Conservation (phyloP, 495 filamentous ascomycete species). For the Penicillium dipodomyicola region DNA sequence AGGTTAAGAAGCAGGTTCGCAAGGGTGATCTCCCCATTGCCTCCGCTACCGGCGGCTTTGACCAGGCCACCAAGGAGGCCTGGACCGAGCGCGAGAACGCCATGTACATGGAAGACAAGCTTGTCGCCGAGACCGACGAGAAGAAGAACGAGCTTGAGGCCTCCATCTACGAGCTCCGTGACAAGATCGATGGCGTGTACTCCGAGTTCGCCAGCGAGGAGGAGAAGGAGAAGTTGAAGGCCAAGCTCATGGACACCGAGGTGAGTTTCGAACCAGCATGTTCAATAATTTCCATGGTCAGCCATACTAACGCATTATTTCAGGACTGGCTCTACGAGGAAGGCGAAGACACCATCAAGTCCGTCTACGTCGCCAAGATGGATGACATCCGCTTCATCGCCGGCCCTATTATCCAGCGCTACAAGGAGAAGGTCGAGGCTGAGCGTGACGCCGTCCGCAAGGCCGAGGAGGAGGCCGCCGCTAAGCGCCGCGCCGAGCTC, state of each 20-base stretch:
- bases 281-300: conserved; percentile 6
- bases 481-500: conserved; percentile 74
- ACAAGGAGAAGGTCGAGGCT: conserved; percentile 89
- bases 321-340: conserved; percentile 99
- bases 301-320: conserved; percentile 14
- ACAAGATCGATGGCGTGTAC: conserved; percentile 90
- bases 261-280: conserved; percentile 50
- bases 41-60: conserved; percentile 75
- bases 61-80: conserved; percentile 60
- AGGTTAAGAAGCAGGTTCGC: conserved; percentile 99
- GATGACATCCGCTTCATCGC: conserved; percentile 91
- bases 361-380: conserved; percentile 87
- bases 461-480: conserved; percentile 76
- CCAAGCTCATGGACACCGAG: conserved; percentile 78
- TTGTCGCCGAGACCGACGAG: conserved; percentile 96
- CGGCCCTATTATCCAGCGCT: conserved; percentile 88
- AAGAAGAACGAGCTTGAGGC: conserved; percentile 99
- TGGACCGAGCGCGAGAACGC: conserved; percentile 75
- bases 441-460: conserved; percentile 77
- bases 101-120: conserved; percentile 98
- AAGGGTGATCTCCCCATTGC: conserved; percentile 94
- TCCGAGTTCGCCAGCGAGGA: conserved; percentile 85
- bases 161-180: conserved; percentile 92
- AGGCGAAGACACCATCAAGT: conserved; percentile 92
- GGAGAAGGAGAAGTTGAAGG: conserved; percentile 80